Base-by-base conservation (phyloP, 2,329 filamentous ascomycete species). In the Pezicula neosporulosa region DNA sequence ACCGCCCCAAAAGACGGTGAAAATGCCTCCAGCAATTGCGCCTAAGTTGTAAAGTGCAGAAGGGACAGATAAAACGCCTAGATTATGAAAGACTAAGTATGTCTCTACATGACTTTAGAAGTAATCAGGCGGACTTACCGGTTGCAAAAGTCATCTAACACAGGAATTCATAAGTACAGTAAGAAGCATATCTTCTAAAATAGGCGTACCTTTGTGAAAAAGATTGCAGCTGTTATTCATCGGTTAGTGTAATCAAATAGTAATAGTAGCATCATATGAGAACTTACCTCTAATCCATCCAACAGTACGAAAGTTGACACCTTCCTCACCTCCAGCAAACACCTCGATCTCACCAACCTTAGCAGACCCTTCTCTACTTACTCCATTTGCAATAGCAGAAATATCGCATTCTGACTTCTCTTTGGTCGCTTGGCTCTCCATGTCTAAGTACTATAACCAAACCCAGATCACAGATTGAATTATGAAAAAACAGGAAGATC, bases 281-380 rank as follows among this genome's bases (percentile, higher is more conserved):
- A n/a, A n/a, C n/a, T n/a, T n/a, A n/a, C n/a, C n/a, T n/a, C 72
- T 72, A 21, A 74, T 57, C 72, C 75, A 76, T 28, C 70, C 65
- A 16, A 77, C 73, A 15, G 70, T 75, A 15, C 74, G 68, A 49
- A 76, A 77, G 52, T 75, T 66, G 19, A 76, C 72, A 9, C 64
- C 63, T 10, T 70, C 69, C 4, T 69, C 63, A 3, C 64, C 62
- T 10, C 65, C 65, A 54, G 72, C 70, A 57, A 76, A 76, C 3
- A 76, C 68, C 47, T 75, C 72, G 7, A 21, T 18, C 13, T 47
- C 44, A 2, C 36, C 44, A 36, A 12, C 21, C 18, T 38, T 38
- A n/a, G 6, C 15, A 38, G 36, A 38, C 15, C 36, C 18, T 38
- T 15, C 18, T 9, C 36, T 18, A 18, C 36, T 38, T 15, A n/a